Evolutionary conservation across 2,329 filamentous ascomycete genomes (phyloP), one percentile per base, ranked within the genome.

Genomic region (Epicoccum sorghinum): DNA sequence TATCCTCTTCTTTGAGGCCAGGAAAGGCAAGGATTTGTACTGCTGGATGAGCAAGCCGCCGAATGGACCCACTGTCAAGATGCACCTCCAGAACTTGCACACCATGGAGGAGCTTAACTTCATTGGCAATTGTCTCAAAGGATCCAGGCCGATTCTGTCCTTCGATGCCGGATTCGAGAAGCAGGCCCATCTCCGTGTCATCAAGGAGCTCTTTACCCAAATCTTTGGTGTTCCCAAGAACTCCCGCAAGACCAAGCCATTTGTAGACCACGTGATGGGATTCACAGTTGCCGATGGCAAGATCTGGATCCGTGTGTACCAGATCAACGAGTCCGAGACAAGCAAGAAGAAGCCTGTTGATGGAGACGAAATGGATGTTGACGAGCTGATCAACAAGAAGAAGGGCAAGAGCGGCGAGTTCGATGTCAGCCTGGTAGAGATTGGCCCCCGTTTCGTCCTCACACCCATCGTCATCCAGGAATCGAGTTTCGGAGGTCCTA

Each of bases 41-140:
- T 81, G 96, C 59, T 97, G 92, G 92, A 85, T 97, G 70, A 87
- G 89, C 76, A 96, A 96, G 72, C 89, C 92, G 2, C 95, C 93
- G 5, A 96, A 93, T 66, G 89, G 89, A 0, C 89, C 88, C 27
- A 89, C 86, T 1, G 79, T 88, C 59, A 89, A 89, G 67, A 83
- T 95, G 75, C 90, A 95, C 70, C 81, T 91, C 46, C 90, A 95
- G 74, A 93, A 92, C 69, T 72, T 97, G 70, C 93, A 97, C 78
- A 97, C 93, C 8, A 96, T 96, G 91, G 91, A 93, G 70, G 95
- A 99, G 76, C 82, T 99, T 32, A 91, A 96, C 71, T 98, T 99
- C 75, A 93, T 92, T 13, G 95, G 95, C 48, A 99, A 99, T 80
- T 97, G 93, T 56, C 80, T 98, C 58, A 97, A 96, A 78, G 95